These are phyloP conservation scores for Phlyctochytrium bullatum DNA, from an alignment of 192 early-diverging fungal species.

Conservation along the genomic window DNA sequence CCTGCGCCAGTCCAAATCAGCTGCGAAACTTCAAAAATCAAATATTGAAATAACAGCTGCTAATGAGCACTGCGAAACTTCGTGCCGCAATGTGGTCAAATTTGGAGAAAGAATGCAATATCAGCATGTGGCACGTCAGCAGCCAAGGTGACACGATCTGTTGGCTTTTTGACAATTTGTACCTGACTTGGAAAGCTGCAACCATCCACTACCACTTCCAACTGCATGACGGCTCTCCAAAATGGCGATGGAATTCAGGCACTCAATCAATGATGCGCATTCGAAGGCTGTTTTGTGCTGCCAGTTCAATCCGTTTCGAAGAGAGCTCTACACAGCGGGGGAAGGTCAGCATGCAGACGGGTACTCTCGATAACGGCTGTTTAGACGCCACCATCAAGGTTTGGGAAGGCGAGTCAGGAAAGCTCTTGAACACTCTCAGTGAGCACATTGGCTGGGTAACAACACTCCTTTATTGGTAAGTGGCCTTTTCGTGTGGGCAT, in stretches of 20 bases:
- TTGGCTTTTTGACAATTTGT: no score
- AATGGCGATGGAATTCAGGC: conserved; percentile 53
- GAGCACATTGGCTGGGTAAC: conserved; percentile 60
- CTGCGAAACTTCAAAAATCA: no score
- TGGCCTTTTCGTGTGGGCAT: neutral
- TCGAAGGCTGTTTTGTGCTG: conserved; percentile 51
- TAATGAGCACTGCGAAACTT: no score
- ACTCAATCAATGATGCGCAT: conserved; percentile 49
- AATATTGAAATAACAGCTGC: no score
- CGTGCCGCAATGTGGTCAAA: no score
- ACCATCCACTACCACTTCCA: no score
- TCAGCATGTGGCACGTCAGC: no score
- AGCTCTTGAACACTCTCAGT: conserved; percentile 32
- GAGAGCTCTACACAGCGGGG: conserved; percentile 53
- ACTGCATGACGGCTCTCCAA: no score
- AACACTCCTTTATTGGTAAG: conserved; percentile 49
- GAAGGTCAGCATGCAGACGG: conserved; percentile 39
- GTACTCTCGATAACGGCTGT: neutral
- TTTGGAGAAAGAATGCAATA: no score
- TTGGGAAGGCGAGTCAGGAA: conserved; percentile 57
- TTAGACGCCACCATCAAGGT: conserved; percentile 48
- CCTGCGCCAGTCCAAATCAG: no score
- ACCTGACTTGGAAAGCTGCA: no score
- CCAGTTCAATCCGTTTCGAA: conserved; percentile 49
- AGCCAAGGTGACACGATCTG: no score